Percentiles rank a stretch among this genome's conserved stretches.
These are phyloP conservation scores for Cupressus sempervirens DNA, from an alignment of 75 land plant species.

Conservation along the genomic window DNA sequence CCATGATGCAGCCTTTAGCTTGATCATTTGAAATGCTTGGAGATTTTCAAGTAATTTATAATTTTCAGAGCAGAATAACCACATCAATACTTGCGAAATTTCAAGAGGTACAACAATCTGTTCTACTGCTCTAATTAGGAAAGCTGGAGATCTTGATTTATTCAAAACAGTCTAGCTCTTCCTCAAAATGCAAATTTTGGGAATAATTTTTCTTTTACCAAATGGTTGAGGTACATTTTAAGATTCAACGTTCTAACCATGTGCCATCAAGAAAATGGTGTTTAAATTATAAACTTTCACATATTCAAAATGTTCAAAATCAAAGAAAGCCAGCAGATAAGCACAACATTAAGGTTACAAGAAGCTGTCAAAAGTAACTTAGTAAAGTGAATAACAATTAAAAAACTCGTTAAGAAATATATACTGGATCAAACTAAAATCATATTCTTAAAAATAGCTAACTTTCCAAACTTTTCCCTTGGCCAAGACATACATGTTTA, in stretches of 20 bases:
- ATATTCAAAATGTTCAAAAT: neutral
- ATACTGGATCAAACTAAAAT: neutral
- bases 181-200: neutral
- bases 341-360: neutral
- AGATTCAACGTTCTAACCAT: neutral
- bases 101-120: neutral
- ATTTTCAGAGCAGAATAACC: neutral
- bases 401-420: neutral
- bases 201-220: neutral
- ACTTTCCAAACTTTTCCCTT: neutral
- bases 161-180: neutral
- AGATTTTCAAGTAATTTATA: too few species aligned
- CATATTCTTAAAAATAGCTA: neutral
- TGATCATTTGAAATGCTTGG: neutral
- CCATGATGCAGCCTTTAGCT: neutral
- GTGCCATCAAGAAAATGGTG: neutral
- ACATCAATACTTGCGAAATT: too few species aligned
- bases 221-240: neutral
- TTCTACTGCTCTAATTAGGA: neutral
- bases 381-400: neutral
- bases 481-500: constrained; percentile 55
- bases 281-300: neutral
- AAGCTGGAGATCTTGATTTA: neutral
- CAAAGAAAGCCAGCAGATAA: neutral
- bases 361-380: neutral